These are phyloP conservation scores for Yamadazyma dushanensis DNA, from an alignment of 1,139 yeast species.

Conservation along the genomic window DNA sequence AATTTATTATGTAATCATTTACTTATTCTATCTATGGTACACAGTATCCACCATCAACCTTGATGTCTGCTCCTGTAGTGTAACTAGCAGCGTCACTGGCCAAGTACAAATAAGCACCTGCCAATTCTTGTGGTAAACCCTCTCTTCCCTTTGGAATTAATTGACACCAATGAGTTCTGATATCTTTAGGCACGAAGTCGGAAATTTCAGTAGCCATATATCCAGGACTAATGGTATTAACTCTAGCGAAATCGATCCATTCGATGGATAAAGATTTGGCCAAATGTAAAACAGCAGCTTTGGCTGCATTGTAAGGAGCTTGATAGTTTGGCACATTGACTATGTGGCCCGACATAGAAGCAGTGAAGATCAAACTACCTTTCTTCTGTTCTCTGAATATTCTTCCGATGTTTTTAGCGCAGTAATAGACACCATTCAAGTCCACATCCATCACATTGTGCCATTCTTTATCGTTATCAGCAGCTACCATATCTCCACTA, in stretches of 20 bases:
- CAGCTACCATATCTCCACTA: constrained; percentile 36
- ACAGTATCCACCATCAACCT: constrained; percentile 49
- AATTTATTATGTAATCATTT: too few species aligned
- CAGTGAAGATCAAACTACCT: constrained; percentile 60
- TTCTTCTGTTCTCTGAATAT: constrained; percentile 39
- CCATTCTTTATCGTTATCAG: constrained; percentile 45
- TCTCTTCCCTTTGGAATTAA: constrained; percentile 44
- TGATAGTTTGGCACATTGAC: constrained; percentile 69
- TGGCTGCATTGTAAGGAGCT: constrained; percentile 58
- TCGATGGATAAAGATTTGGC: constrained; percentile 55
- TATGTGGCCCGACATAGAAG: constrained; percentile 65
- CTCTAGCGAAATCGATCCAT: constrained; percentile 55
- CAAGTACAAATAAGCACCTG: constrained; percentile 44
- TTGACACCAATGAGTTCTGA: constrained; percentile 36
- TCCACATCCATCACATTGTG: constrained; percentile 45
- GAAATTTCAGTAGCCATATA: constrained; percentile 56
- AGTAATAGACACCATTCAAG: constrained; percentile 46
- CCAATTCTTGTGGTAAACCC: constrained; percentile 40
- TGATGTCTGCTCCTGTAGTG: constrained; percentile 48
- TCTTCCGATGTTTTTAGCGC: constrained; percentile 43
- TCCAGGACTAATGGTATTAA: constrained; percentile 58
- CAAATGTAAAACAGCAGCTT: constrained; percentile 58
- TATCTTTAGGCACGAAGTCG: constrained; percentile 41
- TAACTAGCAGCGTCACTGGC: constrained; percentile 43
- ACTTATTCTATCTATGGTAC: too few species aligned